phyloP scores from a whole-genome alignment of 495 filamentous ascomycete species.

The Letharia columbiana region DNA sequence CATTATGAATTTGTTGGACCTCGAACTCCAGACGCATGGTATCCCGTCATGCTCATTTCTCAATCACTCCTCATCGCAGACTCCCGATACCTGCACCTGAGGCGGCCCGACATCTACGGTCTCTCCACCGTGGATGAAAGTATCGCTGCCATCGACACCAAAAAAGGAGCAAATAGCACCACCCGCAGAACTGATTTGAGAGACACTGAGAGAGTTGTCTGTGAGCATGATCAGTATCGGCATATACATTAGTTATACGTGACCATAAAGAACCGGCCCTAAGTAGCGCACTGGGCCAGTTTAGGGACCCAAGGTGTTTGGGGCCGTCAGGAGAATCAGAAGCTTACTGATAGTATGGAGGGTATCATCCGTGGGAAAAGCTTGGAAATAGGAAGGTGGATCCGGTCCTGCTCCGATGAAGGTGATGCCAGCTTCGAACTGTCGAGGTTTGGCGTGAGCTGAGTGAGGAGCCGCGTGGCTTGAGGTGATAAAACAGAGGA shows the following conservation, averaged over 20 bases:
- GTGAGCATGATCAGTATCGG: neutral
- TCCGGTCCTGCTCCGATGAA: conserved; percentile 7
- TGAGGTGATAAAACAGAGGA: neutral
- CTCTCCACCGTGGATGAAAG: conserved; percentile 19
- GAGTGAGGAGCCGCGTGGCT: neutral
- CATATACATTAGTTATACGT: too few species aligned
- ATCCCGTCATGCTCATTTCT: neutral
- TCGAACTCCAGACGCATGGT: too few species aligned
- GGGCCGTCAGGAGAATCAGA: neutral
- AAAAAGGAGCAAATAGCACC: conserved; percentile 23
- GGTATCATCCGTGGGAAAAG: neutral
- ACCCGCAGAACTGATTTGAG: conserved; percentile 1
- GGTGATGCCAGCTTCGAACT: neutral
- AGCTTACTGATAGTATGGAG: neutral
- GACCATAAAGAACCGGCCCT: too few species aligned
- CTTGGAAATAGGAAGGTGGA: neutral
- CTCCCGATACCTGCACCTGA: conserved; percentile 32
- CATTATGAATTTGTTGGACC: too few species aligned
- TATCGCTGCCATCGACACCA: conserved; percentile 29
- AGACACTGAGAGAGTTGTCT: conserved; percentile 14
- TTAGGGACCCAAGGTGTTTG: too few species aligned
- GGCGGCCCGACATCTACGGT: conserved; percentile 32
- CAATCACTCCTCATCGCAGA: conserved; percentile 19
- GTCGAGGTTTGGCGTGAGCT: neutral
- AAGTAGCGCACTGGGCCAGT: neutral